These are phyloP conservation scores for Saraca asoca DNA, from an alignment of 331 rosid species.

Conservation along the genomic window DNA sequence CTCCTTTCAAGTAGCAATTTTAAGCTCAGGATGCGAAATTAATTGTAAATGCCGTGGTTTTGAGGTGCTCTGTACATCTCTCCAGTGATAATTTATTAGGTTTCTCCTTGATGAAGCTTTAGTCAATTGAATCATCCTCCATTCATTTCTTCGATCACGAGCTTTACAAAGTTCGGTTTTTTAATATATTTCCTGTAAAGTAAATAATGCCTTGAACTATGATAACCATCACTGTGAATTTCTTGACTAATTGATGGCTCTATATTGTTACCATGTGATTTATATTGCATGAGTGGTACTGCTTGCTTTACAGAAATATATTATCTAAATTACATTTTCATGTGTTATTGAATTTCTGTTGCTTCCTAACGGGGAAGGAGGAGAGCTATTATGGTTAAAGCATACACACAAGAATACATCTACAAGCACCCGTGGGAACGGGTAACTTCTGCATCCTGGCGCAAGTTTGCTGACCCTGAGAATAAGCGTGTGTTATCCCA, in stretches of 20 bases:
- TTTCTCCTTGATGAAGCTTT: neutral
- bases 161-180: no score
- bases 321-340: neutral
- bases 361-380: neutral
- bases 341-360: constrained; percentile 13
- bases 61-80: neutral
- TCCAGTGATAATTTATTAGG: neutral
- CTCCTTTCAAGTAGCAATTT: no score
- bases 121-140: neutral
- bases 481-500: constrained; percentile 64
- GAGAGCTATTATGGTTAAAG: constrained; percentile 55
- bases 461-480: constrained; percentile 69
- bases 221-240: neutral
- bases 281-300: neutral
- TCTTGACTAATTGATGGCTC: neutral
- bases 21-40: neutral
- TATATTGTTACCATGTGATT: neutral
- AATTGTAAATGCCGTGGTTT: neutral
- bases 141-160: neutral
- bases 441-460: constrained; percentile 82
- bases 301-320: neutral
- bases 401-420: constrained; percentile 61
- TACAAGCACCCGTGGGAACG: constrained; percentile 82
- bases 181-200: neutral
- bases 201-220: neutral